A percentile compares a stretch with the other conserved stretches of the same genome.
Conservation (phyloP, 2,329 filamentous ascomycete genomes). For the Diaporthe sp. region DNA sequence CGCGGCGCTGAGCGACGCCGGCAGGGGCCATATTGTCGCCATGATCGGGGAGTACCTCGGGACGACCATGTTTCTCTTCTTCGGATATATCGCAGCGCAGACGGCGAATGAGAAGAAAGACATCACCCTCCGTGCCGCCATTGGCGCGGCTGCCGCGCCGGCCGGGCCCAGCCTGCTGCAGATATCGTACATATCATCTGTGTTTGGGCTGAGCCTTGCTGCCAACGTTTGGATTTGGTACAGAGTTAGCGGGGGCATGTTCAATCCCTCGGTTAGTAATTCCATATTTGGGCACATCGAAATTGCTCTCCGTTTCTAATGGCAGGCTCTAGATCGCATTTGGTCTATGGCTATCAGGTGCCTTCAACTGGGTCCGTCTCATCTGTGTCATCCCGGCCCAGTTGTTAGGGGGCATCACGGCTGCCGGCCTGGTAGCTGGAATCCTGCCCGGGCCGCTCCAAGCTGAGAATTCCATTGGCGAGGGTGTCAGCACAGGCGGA, state of each 20-base stretch:
- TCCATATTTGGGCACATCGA: too few relatives aligned
- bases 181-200: conserved; percentile 34
- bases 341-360: conserved; percentile 56
- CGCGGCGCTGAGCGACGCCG: background rate
- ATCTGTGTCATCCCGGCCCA: conserved; percentile 41
- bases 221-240: conserved; percentile 28
- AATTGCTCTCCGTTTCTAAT: background rate
- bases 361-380: conserved; percentile 53
- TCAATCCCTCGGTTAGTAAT: conserved; percentile 27
- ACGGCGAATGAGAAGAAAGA: conserved; percentile 27
- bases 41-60: conserved; percentile 26
- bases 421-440: conserved; percentile 56
- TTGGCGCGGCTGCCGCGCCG: background rate
- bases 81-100: conserved; percentile 22
- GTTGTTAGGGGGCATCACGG: conserved; percentile 47
- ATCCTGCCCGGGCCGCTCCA: conserved; percentile 45
- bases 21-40: conserved; percentile 12
- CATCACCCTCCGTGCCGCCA: conserved; percentile 6
- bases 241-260: conserved; percentile 27
- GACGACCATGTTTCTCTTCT: conserved; percentile 27
- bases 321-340: conserved; percentile 45
- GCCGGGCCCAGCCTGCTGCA: conserved; percentile 22
- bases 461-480: conserved; percentile 56
- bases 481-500: conserved; percentile 53
- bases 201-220: conserved; percentile 26